Evolutionary conservation across 495 filamentous ascomycete genomes (phyloP).

Genomic region (Penicillium fimorum): DNA sequence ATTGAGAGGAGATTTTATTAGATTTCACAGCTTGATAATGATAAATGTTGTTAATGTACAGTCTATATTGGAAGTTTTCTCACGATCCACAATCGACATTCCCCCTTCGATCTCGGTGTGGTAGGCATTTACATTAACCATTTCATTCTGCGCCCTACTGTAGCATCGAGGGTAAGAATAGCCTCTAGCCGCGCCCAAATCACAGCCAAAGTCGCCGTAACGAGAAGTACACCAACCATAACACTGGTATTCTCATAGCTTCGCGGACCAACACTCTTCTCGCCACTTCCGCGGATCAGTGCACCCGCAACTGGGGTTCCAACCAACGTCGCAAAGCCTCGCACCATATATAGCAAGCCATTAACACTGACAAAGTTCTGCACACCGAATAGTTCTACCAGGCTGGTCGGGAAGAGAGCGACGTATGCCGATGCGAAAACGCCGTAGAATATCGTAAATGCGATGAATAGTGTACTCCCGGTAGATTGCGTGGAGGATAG

Average conservation of each 20-base stretch:
- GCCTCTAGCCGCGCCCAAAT: conserved; percentile 38
- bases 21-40: not conserved
- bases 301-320: conserved; percentile 45
- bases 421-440: conserved; percentile 42
- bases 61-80: not conserved
- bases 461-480: conserved; percentile 34
- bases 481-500: conserved; percentile 16
- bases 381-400: conserved; percentile 44
- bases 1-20: not conserved
- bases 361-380: conserved; percentile 44
- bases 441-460: conserved; percentile 40
- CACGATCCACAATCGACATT: not conserved
- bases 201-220: conserved; percentile 29
- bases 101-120: not conserved
- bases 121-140: conserved; percentile 17
- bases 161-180: conserved; percentile 13
- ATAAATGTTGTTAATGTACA: not conserved
- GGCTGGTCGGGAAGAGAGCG: conserved; percentile 38
- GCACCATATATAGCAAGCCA: conserved; percentile 44
- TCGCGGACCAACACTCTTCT: conserved; percentile 13
- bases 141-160: conserved; percentile 13
- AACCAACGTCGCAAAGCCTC: conserved; percentile 39
- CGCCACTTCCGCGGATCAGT: conserved; percentile 28
- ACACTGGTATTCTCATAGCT: conserved; percentile 33
- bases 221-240: conserved; percentile 30